Percentiles rank a stretch among this genome's conserved stretches.
Conservation (phyloP, 1,284 basidiomycete species). For the Athelia psychrophila region DNA sequence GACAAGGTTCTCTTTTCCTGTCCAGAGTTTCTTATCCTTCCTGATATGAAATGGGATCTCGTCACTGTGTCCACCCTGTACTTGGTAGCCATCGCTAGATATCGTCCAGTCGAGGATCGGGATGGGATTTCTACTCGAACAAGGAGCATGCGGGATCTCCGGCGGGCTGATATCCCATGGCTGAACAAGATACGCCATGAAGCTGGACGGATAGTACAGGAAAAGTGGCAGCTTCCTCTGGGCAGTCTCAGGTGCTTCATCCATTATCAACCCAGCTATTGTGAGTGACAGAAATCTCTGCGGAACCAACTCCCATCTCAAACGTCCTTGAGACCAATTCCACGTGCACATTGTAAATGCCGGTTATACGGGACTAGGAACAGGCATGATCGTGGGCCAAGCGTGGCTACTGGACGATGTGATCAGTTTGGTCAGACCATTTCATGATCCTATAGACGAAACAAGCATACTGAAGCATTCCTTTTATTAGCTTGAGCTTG, state of each 20-base stretch:
- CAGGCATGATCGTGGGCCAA: conserved; percentile 85
- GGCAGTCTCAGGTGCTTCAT: conserved; percentile 79
- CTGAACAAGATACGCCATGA: conserved; percentile 64
- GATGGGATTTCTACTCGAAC: conserved; percentile 33
- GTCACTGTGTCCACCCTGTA: conserved; percentile 71
- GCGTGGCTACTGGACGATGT: conserved; percentile 93
- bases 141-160: conserved; percentile 71
- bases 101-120: conserved; percentile 24
- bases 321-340: conserved; percentile 71
- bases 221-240: conserved; percentile 58
- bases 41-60: conserved; percentile 95
- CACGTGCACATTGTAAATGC: conserved; percentile 93
- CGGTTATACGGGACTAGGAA: conserved; percentile 53
- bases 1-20: conserved; percentile 70
- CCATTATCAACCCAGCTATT: conserved; percentile 97
- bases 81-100: conserved; percentile 67
- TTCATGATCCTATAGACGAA: neutral
- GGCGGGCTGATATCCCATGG: conserved; percentile 61
- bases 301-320: neutral
- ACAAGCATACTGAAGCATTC: conserved; percentile 3
- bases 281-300: conserved; percentile 47
- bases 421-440: conserved; percentile 68
- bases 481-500: conserved; percentile 60
- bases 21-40: conserved; percentile 72
- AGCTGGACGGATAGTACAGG: conserved; percentile 49